Conservation (phyloP, 2,329 filamentous ascomycete genomes). For the Fusarium subglutinans region DNA sequence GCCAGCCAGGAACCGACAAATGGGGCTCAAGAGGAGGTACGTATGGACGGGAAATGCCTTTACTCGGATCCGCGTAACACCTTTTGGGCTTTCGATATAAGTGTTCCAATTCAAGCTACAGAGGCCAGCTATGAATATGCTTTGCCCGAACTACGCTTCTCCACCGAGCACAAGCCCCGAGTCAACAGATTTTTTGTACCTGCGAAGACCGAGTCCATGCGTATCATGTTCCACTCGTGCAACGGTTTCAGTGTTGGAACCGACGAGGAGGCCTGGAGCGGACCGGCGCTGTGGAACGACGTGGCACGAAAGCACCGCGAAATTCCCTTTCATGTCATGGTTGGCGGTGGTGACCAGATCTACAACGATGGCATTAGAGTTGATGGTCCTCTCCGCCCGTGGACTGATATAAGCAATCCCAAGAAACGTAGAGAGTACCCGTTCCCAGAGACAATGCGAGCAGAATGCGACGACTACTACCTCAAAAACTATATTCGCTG, state of each 20-base stretch:
- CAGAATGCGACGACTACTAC: constrained; percentile 90
- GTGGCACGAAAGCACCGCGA: constrained; percentile 83
- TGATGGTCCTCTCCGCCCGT: constrained; percentile 79
- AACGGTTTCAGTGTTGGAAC: constrained; percentile 95
- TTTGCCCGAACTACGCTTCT: constrained; percentile 72
- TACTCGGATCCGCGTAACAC: constrained; percentile 75
- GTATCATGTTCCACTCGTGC: constrained; percentile 98
- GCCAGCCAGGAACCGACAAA: constrained; percentile 41
- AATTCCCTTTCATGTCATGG: constrained; percentile 91
- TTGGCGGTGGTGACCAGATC: constrained; percentile 94
- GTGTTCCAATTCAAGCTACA: constrained; percentile 74
- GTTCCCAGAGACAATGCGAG: constrained; percentile 81
- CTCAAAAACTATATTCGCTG: constrained; percentile 86
- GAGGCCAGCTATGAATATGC: constrained; percentile 84
- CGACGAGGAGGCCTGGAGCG: constrained; percentile 85
- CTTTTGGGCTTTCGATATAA: constrained; percentile 92
- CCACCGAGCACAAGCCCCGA: constrained; percentile 63
- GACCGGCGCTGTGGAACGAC: constrained; percentile 94
- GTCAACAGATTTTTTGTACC: constrained; percentile 86
- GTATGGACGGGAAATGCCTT: constrained; percentile 59
- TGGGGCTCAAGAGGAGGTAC: constrained; percentile 55
- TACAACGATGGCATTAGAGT: constrained; percentile 96
- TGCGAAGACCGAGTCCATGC: constrained; percentile 85
- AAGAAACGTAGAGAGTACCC: constrained; percentile 81
- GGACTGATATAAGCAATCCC: constrained; percentile 86